Conservation (phyloP, 129 eudicot species). For the Escallonia rubra region DNA sequence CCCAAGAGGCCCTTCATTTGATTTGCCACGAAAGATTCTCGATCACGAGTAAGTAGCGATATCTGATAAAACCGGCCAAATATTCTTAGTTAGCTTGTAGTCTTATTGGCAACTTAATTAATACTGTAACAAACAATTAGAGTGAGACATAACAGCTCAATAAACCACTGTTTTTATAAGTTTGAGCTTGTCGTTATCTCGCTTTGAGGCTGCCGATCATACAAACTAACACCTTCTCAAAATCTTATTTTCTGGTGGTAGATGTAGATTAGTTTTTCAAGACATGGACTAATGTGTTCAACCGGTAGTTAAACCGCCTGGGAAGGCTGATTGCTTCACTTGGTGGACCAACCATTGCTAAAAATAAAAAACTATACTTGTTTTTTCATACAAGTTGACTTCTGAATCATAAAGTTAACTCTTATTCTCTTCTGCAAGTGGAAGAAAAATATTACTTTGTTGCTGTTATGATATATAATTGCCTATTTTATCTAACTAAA, state of each 20-base stretch:
- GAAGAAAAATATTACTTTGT: neutral
- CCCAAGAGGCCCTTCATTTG: constrained; percentile 37
- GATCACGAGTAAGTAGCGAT: constrained; percentile 64
- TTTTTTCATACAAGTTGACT: constrained; percentile 12
- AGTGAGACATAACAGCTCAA: too few species aligned
- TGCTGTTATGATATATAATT: neutral
- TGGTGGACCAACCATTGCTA: neutral
- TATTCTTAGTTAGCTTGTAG: neutral
- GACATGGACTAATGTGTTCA: neutral
- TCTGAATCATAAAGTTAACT: neutral
- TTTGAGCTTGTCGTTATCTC: too few species aligned
- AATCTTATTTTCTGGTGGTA: too few species aligned
- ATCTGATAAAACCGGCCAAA: constrained; percentile 6
- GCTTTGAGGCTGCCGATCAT: too few species aligned
- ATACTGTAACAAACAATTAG: too few species aligned
- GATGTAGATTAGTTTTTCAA: too few species aligned
- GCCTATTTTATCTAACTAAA: too few species aligned
- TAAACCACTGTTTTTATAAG: too few species aligned
- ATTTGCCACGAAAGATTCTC: constrained; percentile 57
- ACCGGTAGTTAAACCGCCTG: constrained; percentile 7
- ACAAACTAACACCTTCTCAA: too few species aligned
- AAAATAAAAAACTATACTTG: neutral
- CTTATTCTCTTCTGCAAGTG: constrained; percentile 4
- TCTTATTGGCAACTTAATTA: neutral
- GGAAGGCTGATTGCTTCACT: constrained; percentile 4